phyloP scores from a whole-genome alignment of 108 stramenopile genomes.

The Nitzschia sp. region DNA sequence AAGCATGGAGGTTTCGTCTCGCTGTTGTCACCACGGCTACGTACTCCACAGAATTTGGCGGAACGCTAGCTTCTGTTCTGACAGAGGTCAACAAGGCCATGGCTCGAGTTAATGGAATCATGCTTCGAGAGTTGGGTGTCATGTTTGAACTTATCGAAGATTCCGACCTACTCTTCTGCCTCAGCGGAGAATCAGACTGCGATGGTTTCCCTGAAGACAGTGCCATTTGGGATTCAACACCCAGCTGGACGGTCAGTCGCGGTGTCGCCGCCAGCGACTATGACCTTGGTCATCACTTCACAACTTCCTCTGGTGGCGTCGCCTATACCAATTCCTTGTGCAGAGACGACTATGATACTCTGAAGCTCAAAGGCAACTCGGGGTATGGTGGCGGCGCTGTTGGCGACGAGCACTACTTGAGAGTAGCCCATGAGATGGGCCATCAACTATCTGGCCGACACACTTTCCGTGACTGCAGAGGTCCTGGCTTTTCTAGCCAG shows the following conservation, averaged over 20 bases:
- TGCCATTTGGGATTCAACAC: background rate
- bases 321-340: background rate
- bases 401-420: constrained; percentile 4
- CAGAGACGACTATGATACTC: background rate
- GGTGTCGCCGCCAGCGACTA: background rate
- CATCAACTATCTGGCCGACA: background rate
- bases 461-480: constrained; percentile 10
- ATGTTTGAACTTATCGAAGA: constrained; percentile 9
- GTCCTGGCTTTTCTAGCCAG: background rate
- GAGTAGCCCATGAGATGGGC: constrained; percentile 5
- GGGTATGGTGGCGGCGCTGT: background rate
- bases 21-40: constrained; percentile 1
- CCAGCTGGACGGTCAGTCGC: background rate
- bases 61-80: background rate
- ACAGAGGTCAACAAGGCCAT: constrained; percentile 3
- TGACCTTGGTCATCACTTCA: constrained; percentile 12
- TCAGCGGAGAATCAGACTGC: background rate
- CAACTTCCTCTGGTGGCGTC: constrained; percentile 2
- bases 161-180: background rate
- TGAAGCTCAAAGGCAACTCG: constrained; percentile 1
- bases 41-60: background rate
- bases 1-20: constrained; percentile 4
- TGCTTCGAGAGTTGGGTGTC: constrained; percentile 6
- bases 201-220: background rate
- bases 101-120: constrained; percentile 6